Base-by-base conservation (phyloP, 1,284 basidiomycete genomes). In the Austroboletus olivaceoglutinosus region DNA sequence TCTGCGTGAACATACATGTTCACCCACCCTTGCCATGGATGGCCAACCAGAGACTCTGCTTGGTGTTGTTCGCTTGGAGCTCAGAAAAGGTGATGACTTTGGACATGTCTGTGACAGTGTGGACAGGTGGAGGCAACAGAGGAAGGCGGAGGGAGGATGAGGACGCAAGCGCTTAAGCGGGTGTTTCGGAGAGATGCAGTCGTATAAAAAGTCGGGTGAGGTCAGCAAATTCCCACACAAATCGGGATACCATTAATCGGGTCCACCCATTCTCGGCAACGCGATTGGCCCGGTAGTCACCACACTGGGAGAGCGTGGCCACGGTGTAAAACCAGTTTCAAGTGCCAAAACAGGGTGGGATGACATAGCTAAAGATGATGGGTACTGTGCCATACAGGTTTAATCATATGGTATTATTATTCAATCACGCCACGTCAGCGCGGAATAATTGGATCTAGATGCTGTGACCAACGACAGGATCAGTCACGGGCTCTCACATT, bases 1-100 rank as follows among this genome's bases (percentile, higher is more conserved):
- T n/a, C 19, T 25, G 23, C 10, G 36, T n/a, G 43, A 62, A 50
- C 67, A 51, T 59, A 51, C 29, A 55, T 33, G 45, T 34, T 19
- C 23, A 70, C 80, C 50, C 53, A 91, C 89, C 91, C 70, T 95
- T 95, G 64, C 83, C 85, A 68, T 88, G 82, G 61, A 97, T 73
- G 61, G 94, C 81, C 65, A 94, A 68, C 73, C 85, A 94, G 58
- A 93, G 73, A 62, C 75, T 83, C 54, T 91, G 82, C 72, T 88
- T 88, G 49, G 77, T 76, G 59, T 72, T 81, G 80, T 94, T 81
- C 52, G 78, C 75, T 64, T 89, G 82, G 69, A 94, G 84, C 69
- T 91, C 81, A 39, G 85, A 84, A 69, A 80, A 74, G 56, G 85
- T 86, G 70, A 91, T 72, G 54, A 80, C 72, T 70, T 82, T 87